These are phyloP conservation scores for Botryotinia calthae DNA, from an alignment of 2,329 filamentous ascomycete genomes.

Conservation along the genomic window DNA sequence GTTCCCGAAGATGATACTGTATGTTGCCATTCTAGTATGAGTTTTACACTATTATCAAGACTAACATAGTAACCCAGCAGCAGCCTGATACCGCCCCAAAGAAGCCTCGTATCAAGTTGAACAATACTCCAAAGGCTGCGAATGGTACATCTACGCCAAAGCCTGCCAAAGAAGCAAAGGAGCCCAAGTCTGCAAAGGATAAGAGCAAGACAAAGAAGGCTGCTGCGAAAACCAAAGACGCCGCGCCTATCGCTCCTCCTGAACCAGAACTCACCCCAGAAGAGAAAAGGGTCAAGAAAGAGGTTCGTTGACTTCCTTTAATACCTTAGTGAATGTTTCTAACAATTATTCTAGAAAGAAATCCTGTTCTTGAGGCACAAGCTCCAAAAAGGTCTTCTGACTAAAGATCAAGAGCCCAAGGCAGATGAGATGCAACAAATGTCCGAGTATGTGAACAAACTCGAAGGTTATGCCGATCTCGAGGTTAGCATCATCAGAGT, in stretches of 20 bases:
- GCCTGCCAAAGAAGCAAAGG: slow-evolving; percentile 36
- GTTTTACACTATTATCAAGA: neutral
- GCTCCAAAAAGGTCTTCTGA: slow-evolving; percentile 90
- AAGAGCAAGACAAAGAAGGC: slow-evolving; percentile 50
- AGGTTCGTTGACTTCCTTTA: slow-evolving; percentile 44
- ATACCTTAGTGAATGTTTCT: slow-evolving; percentile 31
- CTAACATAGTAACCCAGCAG: slow-evolving; percentile 12
- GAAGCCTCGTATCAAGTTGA: slow-evolving; percentile 65
- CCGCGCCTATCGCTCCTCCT: slow-evolving; percentile 50
- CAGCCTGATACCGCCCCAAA: slow-evolving; percentile 54
- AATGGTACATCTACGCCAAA: slow-evolving; percentile 42
- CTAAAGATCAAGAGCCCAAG: slow-evolving; percentile 79
- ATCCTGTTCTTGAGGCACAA: slow-evolving; percentile 94
- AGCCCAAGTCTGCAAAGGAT: slow-evolving; percentile 40
- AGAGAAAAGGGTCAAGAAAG: slow-evolving; percentile 57
- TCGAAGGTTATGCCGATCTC: slow-evolving; percentile 77
- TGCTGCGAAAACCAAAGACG: slow-evolving; percentile 53
- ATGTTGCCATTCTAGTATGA: slow-evolving; percentile 34
- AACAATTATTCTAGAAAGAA: slow-evolving; percentile 54
- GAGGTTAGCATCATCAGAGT: slow-evolving; percentile 84
- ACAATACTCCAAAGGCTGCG: slow-evolving; percentile 68
- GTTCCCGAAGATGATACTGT: slow-evolving; percentile 63
- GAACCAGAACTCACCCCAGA: slow-evolving; percentile 58
- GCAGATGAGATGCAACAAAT: slow-evolving; percentile 79
- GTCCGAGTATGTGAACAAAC: slow-evolving; percentile 73